Evolutionary conservation across 1,284 basidiomycete genomes (phyloP), one percentile per base, ranked within the genome.

Genomic region (Athelia sp.): DNA sequence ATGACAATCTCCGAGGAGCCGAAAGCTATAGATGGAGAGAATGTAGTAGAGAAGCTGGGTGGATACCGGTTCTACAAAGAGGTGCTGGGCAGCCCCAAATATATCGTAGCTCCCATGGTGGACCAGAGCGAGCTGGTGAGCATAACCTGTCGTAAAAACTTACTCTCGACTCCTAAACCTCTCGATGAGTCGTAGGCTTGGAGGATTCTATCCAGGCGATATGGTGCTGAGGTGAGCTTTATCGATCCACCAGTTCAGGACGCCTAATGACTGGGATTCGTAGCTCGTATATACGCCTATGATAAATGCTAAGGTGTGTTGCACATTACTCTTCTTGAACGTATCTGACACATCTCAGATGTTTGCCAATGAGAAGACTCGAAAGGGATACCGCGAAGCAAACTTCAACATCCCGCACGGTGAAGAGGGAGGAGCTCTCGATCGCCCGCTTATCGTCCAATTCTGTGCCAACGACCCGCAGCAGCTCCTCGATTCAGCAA

Each of bases 31-130:
- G 26, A 29, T 4, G 26, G 26, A 4, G 26, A 29, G 13, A 14
- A 57, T 65, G 43, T 46, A 67, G n/a, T n/a, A 4, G 35, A 46
- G 43, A 96, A 94, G 63, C 70, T 90, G 2, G 70, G 70, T 4
- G 90, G 91, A 2, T 93, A 89, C 63, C 85, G 91, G 19, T 87
- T 98, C 56, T 98, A 94, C 65, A 69, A 69, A 22, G 68, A 82
- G 61, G 72, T 87, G 38, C 63, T 98, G 34, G 87, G 90, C 6
- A 87, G 84, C 57, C 92, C 95, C 9, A 91, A 89, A 65, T 85
- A 81, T 62, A 79, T 98, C 40, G 91, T 98, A 11, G 96, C 93
- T 13, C 95, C 96, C 9, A 98, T 98, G 96, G 96, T 98, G 0
- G 95, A 98, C 67, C 93, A 96, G 70, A 93, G 90, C 61, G 95